Conservation (phyloP, 2,329 filamentous ascomycete genomes). For the Trichophyton rubrum region DNA sequence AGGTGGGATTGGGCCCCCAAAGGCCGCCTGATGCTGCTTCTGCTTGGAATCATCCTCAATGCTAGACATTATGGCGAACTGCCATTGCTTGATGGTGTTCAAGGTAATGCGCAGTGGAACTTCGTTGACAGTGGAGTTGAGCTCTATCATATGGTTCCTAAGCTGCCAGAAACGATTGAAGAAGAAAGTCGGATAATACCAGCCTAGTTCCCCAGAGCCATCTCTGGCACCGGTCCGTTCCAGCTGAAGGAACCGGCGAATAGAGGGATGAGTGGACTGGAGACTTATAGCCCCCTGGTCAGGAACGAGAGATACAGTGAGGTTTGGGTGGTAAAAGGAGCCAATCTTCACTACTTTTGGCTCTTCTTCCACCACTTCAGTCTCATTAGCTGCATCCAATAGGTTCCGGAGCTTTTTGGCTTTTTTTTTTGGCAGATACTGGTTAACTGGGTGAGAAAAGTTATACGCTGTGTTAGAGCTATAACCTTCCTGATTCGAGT, state of each 20-base stretch:
- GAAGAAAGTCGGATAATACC: slow-evolving; percentile 86
- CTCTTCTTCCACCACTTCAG: slow-evolving; percentile 40
- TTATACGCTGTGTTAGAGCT: slow-evolving; percentile 66
- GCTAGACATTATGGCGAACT: slow-evolving; percentile 72
- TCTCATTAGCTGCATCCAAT: slow-evolving; percentile 43
- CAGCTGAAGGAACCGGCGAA: slow-evolving; percentile 64
- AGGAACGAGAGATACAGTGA: slow-evolving; percentile 77
- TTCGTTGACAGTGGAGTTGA: slow-evolving; percentile 78
- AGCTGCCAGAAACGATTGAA: slow-evolving; percentile 98
- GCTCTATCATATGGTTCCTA: slow-evolving; percentile 72
- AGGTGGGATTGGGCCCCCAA: slow-evolving; percentile 56
- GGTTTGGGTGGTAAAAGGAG: slow-evolving; percentile 91
- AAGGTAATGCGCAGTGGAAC: slow-evolving; percentile 75
- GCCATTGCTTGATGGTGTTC: slow-evolving; percentile 73
- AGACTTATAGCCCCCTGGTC: slow-evolving; percentile 60
- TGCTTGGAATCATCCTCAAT: slow-evolving; percentile 83
- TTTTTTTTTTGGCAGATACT: slow-evolving; percentile 88
- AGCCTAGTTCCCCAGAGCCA: slow-evolving; percentile 70
- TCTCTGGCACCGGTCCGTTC: slow-evolving; percentile 75
- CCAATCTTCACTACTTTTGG: slow-evolving; percentile 56
- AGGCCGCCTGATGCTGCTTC: slow-evolving; percentile 63
- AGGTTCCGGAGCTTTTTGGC: slow-evolving; percentile 75
- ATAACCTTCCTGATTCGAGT: slow-evolving; percentile 60
- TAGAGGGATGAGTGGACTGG: slow-evolving; percentile 55
- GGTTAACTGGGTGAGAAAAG: slow-evolving; percentile 73